A percentile compares a stretch with the other conserved stretches of the same genome.
Conservation (phyloP, 352 stramenopile genomes). For the Peronospora farinosa region DNA sequence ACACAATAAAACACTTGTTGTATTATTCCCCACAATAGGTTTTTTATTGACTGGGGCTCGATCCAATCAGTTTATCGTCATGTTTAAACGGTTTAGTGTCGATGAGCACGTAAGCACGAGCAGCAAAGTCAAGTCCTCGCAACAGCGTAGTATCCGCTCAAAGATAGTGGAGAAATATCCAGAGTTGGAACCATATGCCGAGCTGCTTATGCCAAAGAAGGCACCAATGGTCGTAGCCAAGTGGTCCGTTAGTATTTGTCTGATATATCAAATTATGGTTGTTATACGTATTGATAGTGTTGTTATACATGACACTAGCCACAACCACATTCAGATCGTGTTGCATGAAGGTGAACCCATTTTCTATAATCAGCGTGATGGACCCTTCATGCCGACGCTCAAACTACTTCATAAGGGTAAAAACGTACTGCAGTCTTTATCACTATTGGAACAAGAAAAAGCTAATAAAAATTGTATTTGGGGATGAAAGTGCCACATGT, state of each 20-base stretch:
- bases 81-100: conserved; percentile 95
- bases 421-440: neutral
- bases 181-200: conserved; percentile 83
- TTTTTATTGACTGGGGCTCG: neutral
- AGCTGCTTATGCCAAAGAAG: conserved; percentile 92
- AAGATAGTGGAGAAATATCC: conserved; percentile 93
- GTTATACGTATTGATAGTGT: neutral
- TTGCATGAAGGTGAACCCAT: conserved; percentile 87
- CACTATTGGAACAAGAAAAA: neutral
- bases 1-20: neutral
- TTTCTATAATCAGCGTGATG: conserved; percentile 96
- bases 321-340: conserved; percentile 88
- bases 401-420: conserved; percentile 91
- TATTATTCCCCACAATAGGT: neutral
- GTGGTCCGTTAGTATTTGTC: conserved; percentile 43
- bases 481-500: conserved; percentile 70
- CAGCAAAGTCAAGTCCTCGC: conserved; percentile 96
- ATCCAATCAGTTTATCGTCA: conserved; percentile 19
- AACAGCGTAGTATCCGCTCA: conserved; percentile 92
- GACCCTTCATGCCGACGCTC: conserved; percentile 95
- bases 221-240: conserved; percentile 89
- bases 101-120: conserved; percentile 92
- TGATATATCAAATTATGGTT: conserved; percentile 13
- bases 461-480: neutral
- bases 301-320: conserved; percentile 44